These are phyloP conservation scores for Entomortierella parvispora DNA, from an alignment of 192 early-diverging fungal genomes.

Conservation along the genomic window DNA sequence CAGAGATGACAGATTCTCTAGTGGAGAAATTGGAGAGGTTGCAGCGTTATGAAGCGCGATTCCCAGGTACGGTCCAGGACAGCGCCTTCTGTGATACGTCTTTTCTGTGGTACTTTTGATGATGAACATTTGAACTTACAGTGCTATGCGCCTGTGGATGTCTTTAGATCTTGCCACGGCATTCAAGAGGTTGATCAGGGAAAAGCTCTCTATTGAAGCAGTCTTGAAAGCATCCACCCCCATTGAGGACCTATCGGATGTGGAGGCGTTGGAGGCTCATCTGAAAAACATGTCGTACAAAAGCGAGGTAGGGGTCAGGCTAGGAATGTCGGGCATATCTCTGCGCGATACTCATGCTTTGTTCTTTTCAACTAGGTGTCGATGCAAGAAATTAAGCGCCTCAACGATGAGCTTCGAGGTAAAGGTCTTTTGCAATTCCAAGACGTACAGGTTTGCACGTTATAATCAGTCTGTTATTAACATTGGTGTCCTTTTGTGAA, in stretches of 20 bases:
- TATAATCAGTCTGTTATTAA: not conserved
- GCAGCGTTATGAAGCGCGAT: constrained; percentile 50
- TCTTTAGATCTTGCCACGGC: constrained; percentile 45
- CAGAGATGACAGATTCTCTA: constrained; percentile 40
- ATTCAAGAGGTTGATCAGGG: constrained; percentile 50
- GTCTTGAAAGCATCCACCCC: constrained; percentile 48
- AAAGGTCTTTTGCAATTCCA: not conserved
- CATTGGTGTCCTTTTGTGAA: constrained; percentile 12
- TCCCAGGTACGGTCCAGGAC: constrained; percentile 33
- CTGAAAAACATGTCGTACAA: constrained; percentile 51
- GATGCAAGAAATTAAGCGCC: constrained; percentile 53
- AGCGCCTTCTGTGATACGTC: no score
- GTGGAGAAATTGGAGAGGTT: constrained; percentile 45
- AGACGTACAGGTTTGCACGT: not conserved
- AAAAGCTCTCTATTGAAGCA: constrained; percentile 51
- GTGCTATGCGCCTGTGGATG: not conserved
- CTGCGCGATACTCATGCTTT: no score
- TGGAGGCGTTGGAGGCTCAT: constrained; percentile 53
- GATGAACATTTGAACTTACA: not conserved
- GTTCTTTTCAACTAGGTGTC: constrained; percentile 33
- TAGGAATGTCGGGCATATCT: not conserved
- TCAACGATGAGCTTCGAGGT: constrained; percentile 45
- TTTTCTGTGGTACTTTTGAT: no score
- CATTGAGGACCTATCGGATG: constrained; percentile 47
- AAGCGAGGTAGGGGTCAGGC: constrained; percentile 24